Conservation (phyloP, 345 rosid species). For the Turritis glabra region DNA sequence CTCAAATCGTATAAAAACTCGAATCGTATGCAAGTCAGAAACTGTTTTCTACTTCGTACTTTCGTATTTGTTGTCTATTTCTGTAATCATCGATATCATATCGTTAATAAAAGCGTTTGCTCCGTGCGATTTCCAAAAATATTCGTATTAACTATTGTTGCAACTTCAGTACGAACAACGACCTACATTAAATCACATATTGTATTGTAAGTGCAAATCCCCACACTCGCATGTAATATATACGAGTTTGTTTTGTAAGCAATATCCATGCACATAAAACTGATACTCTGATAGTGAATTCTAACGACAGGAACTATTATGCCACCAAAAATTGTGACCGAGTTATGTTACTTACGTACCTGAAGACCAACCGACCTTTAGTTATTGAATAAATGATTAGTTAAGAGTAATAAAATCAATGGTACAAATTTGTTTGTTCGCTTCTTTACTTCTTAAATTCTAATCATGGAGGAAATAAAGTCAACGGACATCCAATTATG, state of each 20-base stretch:
- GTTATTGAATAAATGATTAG: slow-evolving; percentile 1
- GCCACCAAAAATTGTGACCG: no score
- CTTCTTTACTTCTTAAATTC: slow-evolving; percentile 1
- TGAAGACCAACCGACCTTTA: background rate
- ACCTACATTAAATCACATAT: background rate
- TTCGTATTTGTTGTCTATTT: no score
- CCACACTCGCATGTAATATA: background rate
- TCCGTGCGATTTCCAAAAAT: no score
- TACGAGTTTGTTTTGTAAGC: background rate
- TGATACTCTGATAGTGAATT: background rate
- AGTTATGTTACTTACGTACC: slow-evolving; percentile 7
- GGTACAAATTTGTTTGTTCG: background rate
- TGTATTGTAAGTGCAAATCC: background rate
- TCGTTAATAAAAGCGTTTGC: no score
- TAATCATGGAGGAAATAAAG: slow-evolving; percentile 19
- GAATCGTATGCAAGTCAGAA: no score
- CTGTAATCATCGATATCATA: no score
- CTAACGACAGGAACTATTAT: background rate
- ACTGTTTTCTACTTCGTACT: no score
- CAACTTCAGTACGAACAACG: no score
- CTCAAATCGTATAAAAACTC: no score
- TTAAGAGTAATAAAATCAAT: background rate
- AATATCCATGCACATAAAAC: background rate
- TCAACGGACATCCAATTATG: slow-evolving; percentile 36
- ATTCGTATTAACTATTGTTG: no score